Conservation (phyloP, 1,139 yeast species). For the Yamadazyma atmosphaerica region DNA sequence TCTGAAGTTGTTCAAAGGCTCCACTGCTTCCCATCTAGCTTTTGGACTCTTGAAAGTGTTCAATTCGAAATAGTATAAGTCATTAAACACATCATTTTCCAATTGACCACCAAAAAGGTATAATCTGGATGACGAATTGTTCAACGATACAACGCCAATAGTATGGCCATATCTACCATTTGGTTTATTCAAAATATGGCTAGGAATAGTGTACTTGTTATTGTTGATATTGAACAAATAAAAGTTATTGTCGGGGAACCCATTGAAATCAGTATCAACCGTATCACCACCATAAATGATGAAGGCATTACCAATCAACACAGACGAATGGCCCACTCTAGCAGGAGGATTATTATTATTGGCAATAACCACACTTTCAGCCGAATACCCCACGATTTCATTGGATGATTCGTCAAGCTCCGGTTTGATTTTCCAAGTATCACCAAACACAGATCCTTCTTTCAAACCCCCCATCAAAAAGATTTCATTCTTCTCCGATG, state of each 20-base stretch:
- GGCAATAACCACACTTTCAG: slow-evolving; percentile 61
- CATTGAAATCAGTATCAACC: slow-evolving; percentile 75
- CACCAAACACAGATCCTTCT: slow-evolving; percentile 91
- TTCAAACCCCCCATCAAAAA: slow-evolving; percentile 94
- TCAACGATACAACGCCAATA: slow-evolving; percentile 58
- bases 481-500: slow-evolving; percentile 80
- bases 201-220: slow-evolving; percentile 86
- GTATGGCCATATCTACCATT: slow-evolving; percentile 95
- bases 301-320: slow-evolving; percentile 91
- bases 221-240: slow-evolving; percentile 90
- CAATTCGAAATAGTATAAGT: slow-evolving; percentile 81
- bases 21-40: slow-evolving; percentile 80
- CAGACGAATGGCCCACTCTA: slow-evolving; percentile 93
- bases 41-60: slow-evolving; percentile 83
- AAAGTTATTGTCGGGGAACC: slow-evolving; percentile 82
- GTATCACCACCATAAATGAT: slow-evolving; percentile 97
- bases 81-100: slow-evolving; percentile 84
- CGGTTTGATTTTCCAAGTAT: slow-evolving; percentile 79
- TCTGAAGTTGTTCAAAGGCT: slow-evolving; percentile 51
- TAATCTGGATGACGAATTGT: slow-evolving; percentile 67
- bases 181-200: slow-evolving; percentile 81
- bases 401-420: slow-evolving; percentile 24
- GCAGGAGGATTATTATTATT: slow-evolving; percentile 78
- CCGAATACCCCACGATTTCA: slow-evolving; percentile 40
- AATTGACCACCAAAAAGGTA: slow-evolving; percentile 95